Evolutionary conservation across 2,329 filamentous ascomycete genomes (phyloP).

Genomic region (Phaeosphaeria sp.): DNA sequence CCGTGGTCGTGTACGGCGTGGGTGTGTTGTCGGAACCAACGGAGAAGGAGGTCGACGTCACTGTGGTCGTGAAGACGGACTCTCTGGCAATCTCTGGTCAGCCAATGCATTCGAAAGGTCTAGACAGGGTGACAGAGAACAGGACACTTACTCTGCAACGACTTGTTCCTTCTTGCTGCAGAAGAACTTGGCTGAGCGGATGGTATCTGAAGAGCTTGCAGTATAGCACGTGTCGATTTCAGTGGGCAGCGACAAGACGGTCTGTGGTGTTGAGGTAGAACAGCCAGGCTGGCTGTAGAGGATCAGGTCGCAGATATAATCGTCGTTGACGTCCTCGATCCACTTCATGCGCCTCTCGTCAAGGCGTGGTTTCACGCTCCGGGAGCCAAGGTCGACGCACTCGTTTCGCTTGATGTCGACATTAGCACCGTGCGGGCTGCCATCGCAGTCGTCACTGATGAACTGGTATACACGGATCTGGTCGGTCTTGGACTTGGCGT

Average conservation of each 20-base stretch:
- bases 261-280: background rate
- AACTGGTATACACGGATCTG: conserved; percentile 24
- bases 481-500: conserved; percentile 19
- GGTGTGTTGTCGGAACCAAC: conserved; percentile 13
- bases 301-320: conserved; percentile 14
- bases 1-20: conserved; percentile 4
- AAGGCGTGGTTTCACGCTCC: conserved; percentile 21
- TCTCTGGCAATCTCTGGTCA: background rate
- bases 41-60: conserved; percentile 19
- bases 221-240: conserved; percentile 10
- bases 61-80: conserved; percentile 3
- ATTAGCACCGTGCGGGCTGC: conserved; percentile 15
- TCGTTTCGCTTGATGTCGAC: conserved; percentile 24
- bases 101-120: background rate
- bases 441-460: conserved; percentile 21
- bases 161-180: conserved; percentile 10
- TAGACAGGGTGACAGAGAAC: background rate
- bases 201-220: background rate
- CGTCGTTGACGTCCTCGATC: conserved; percentile 21
- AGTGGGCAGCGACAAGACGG: conserved; percentile 8
- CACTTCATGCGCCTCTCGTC: conserved; percentile 20
- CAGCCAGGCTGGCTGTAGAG: conserved; percentile 20
- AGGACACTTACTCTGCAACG: background rate
- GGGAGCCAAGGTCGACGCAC: conserved; percentile 22
- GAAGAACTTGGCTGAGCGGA: conserved; percentile 21